Conservation (phyloP, 371 early-diverging fungal genomes). For the Funneliformis caledonium region DNA sequence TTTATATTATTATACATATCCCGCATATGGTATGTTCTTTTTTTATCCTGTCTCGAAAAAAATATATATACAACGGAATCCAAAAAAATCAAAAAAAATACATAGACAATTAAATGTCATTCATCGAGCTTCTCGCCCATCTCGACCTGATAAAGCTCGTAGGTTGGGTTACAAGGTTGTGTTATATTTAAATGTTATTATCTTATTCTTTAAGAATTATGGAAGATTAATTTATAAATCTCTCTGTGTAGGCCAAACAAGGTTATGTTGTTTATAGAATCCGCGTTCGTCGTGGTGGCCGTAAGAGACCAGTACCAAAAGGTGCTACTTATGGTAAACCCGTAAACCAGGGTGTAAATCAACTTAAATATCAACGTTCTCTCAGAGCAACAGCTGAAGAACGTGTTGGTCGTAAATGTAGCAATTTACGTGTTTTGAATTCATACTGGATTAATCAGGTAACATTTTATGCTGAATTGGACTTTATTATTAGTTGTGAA, state of each 20-base stretch:
- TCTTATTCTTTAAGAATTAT: neutral
- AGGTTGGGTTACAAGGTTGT: constrained; percentile 94
- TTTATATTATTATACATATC: constrained; percentile 1
- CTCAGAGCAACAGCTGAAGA: constrained; percentile 95
- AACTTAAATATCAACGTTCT: constrained; percentile 96
- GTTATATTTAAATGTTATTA: neutral
- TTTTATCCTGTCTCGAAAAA: neutral
- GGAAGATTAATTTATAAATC: neutral
- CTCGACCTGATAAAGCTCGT: constrained; percentile 99
- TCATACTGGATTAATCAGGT: constrained; percentile 98
- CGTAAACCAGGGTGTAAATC: constrained; percentile 94
- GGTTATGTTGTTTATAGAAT: constrained; percentile 98
- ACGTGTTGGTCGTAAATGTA: constrained; percentile 95
- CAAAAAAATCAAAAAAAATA: neutral
- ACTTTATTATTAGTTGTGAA: neutral
- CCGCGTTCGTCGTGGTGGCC: constrained; percentile 98
- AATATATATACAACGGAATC: neutral
- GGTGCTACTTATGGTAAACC: constrained; percentile 99
- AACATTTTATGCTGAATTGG: neutral
- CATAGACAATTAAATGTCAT: constrained; percentile 92
- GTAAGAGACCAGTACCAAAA: constrained; percentile 95
- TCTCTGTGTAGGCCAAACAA: constrained; percentile 81
- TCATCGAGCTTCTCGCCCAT: constrained; percentile 97
- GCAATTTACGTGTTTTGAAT: constrained; percentile 96
- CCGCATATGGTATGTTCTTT: constrained; percentile 12